Evolutionary conservation across 129 eudicot genomes (phyloP).

Genomic region (Dittrichia graveolens): DNA sequence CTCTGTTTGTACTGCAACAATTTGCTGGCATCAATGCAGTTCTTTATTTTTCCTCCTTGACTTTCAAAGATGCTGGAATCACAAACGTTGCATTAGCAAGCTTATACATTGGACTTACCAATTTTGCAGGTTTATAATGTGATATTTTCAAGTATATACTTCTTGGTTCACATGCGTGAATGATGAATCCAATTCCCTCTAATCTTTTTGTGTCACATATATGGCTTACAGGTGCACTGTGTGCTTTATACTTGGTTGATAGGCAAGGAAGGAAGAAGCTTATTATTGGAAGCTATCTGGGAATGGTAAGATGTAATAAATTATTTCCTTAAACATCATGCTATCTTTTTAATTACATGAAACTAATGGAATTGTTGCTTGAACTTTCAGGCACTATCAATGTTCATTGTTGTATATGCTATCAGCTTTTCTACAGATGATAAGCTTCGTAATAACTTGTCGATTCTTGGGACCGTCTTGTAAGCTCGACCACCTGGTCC

Average conservation of each 20-base stretch:
- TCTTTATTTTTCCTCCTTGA: slow-evolving; percentile 85
- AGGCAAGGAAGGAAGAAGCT: slow-evolving; percentile 74
- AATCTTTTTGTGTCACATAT: slow-evolving; percentile 1
- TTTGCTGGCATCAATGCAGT: slow-evolving; percentile 91
- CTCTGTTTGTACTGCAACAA: slow-evolving; percentile 78
- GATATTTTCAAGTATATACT: neutral
- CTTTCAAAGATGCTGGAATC: slow-evolving; percentile 82
- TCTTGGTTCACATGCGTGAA: neutral
- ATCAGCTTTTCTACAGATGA: slow-evolving; percentile 68
- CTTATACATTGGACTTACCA: slow-evolving; percentile 75
- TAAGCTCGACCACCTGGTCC: slow-evolving; percentile 39
- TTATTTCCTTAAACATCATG: neutral
- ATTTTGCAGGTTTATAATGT: slow-evolving; percentile 74
- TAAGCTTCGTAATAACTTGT: slow-evolving; percentile 64
- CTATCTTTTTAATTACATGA: neutral
- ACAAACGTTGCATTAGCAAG: slow-evolving; percentile 83
- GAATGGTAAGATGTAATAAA: slow-evolving; percentile 59
- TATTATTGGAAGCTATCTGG: slow-evolving; percentile 77
- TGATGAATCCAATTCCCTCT: neutral
- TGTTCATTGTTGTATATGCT: slow-evolving; percentile 68
- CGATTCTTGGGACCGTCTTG: slow-evolving; percentile 79
- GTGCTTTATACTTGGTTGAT: slow-evolving; percentile 79
- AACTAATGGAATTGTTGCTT: slow-evolving; percentile 13
- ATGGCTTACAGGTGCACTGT: slow-evolving; percentile 65
- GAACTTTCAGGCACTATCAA: slow-evolving; percentile 61